A percentile compares a stretch with the other conserved stretches of the same genome.
Conservation (phyloP, 768 basidiomycete species). For the Phylloporus sp. region DNA sequence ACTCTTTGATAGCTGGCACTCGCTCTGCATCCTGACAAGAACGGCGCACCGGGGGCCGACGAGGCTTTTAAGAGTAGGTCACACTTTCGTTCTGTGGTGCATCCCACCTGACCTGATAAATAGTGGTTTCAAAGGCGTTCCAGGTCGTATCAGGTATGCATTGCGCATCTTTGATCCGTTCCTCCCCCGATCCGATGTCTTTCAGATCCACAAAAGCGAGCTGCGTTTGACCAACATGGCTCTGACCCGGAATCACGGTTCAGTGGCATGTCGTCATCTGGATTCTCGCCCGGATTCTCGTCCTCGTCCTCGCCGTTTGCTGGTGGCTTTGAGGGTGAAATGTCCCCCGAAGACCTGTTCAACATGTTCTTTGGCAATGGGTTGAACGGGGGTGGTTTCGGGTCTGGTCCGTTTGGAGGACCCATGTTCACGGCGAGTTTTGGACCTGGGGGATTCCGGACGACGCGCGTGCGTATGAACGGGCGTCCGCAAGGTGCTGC, state of each 20-base stretch:
- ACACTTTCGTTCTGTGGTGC: constrained; percentile 1
- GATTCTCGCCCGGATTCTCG: constrained; percentile 46
- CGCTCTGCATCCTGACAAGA: constrained; percentile 88
- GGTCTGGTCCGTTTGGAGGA: constrained; percentile 44
- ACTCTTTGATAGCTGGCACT: constrained; percentile 64
- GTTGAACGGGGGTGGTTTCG: constrained; percentile 43
- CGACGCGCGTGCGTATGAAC: constrained; percentile 49
- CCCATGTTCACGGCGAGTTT: constrained; percentile 74
- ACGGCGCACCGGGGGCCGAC: constrained; percentile 95
- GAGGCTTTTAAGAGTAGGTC: constrained; percentile 94
- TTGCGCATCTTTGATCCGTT: neutral
- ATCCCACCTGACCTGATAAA: constrained; percentile 2
- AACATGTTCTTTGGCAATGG: constrained; percentile 94
- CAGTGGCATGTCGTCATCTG: constrained; percentile 60
- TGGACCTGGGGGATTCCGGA: constrained; percentile 79
- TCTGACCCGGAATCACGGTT: constrained; percentile 86
- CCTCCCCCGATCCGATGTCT: constrained; percentile 4
- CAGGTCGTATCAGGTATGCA: constrained; percentile 77
- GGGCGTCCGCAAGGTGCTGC: constrained; percentile 32
- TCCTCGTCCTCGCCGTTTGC: constrained; percentile 47
- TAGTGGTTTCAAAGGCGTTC: constrained; percentile 98
- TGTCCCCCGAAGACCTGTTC: constrained; percentile 94
- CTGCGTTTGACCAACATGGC: constrained; percentile 78
- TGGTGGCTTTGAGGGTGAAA: constrained; percentile 67
- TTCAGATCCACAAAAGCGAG: constrained; percentile 81